Percentiles rank a stretch among this genome's conserved stretches.
Evolutionary conservation across 164 flowering plant species (phyloP).

Genomic region (Litsea cubeba): DNA sequence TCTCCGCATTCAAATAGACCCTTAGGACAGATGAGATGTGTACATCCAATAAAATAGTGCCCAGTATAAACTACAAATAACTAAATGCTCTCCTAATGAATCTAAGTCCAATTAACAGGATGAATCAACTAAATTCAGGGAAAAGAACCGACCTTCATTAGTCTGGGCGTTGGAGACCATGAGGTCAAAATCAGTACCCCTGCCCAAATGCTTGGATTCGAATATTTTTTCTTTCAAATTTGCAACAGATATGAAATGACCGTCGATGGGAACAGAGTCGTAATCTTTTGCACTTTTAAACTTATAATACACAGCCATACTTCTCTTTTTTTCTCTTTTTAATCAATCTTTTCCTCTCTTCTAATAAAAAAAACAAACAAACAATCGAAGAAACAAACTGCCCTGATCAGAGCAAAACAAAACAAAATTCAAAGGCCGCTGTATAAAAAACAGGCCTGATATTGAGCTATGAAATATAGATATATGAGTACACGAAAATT

Average conservation of each 20-base stretch:
- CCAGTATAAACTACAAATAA: too few species aligned
- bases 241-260: conserved; percentile 90
- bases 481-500: neutral
- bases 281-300: conserved; percentile 99
- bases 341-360: conserved; percentile 3
- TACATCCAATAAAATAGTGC: too few species aligned
- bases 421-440: conserved; percentile 1
- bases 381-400: conserved; percentile 1
- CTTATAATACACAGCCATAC: conserved; percentile 92
- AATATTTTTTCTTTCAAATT: conserved; percentile 94
- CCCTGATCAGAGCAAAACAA: conserved; percentile 7
- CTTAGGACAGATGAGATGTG: too few species aligned
- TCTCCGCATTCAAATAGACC: too few species aligned
- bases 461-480: conserved; percentile 1
- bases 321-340: conserved; percentile 11
- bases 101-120: neutral
- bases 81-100: neutral
- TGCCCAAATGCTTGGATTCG: conserved; percentile 97
- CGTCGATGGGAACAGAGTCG: conserved; percentile 82
- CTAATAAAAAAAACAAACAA: neutral
- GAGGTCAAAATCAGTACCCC: conserved; percentile 96
- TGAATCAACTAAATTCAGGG: conserved; percentile 10
- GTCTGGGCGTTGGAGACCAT: conserved; percentile 94
- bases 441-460: conserved; percentile 9
- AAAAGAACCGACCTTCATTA: conserved; percentile 84